phyloP scores from a whole-genome alignment of 805 yeast genomes.

The Starmera quercuum region DNA sequence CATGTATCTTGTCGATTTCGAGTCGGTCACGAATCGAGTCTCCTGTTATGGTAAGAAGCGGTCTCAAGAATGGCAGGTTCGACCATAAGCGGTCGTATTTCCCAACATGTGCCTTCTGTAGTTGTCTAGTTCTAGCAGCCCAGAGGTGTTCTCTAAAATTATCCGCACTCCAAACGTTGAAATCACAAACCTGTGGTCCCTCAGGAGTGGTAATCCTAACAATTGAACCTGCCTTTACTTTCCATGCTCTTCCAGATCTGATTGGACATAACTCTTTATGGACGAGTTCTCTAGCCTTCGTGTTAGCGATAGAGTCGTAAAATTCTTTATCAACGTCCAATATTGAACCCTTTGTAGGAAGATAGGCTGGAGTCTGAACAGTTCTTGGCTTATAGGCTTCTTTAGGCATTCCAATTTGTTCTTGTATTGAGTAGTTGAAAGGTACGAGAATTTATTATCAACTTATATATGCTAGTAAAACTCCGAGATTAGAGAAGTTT shows the following conservation, averaged over 20 bases:
- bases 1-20: conserved; percentile 60
- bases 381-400: conserved; percentile 17
- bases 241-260: conserved; percentile 54
- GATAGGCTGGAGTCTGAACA: conserved; percentile 46
- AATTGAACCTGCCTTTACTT: conserved; percentile 52
- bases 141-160: conserved; percentile 60
- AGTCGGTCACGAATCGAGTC: conserved; percentile 52
- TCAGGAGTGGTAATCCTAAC: conserved; percentile 57
- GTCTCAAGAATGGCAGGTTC: conserved; percentile 56
- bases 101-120: conserved; percentile 56
- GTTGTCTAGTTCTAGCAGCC: conserved; percentile 64
- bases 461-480: no score
- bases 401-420: conserved; percentile 6
- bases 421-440: no score
- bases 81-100: conserved; percentile 61
- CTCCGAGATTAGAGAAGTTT: no score
- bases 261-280: conserved; percentile 39
- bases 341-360: conserved; percentile 47
- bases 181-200: conserved; percentile 67
- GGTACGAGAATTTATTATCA: no score
- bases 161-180: conserved; percentile 55
- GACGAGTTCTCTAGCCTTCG: conserved; percentile 32
- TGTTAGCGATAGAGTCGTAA: conserved; percentile 36
- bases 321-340: conserved; percentile 42
- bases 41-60: conserved; percentile 54